Evolutionary conservation across 192 early-diverging fungal species (phyloP).

Genomic region (Coemansia asiatica): DNA sequence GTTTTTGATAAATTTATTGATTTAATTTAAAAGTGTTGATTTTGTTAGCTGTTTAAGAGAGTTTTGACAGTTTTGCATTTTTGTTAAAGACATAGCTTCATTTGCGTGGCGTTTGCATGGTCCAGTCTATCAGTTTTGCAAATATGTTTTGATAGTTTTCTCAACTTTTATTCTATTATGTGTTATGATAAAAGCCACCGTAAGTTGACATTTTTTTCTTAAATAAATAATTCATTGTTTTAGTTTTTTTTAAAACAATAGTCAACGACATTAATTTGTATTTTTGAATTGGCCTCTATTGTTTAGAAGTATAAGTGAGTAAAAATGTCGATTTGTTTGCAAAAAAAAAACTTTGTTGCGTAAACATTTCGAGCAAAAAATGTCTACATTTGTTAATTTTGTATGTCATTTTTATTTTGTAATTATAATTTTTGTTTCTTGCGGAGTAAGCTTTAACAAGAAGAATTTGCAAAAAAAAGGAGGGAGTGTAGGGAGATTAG

Average conservation of each 20-base stretch:
- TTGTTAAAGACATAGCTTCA: too few relatives aligned
- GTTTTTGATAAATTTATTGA: background rate
- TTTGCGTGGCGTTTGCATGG: too few relatives aligned
- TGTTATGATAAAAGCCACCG: conserved; percentile 1
- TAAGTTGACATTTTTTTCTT: background rate
- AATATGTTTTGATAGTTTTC: background rate
- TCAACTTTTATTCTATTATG: background rate
- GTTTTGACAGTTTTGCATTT: too few relatives aligned
- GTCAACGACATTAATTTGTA: background rate
- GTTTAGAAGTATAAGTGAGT: background rate
- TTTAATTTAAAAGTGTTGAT: too few relatives aligned
- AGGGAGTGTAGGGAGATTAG: background rate
- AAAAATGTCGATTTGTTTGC: background rate
- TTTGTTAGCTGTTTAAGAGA: too few relatives aligned
- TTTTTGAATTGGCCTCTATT: background rate
- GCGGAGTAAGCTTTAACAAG: too few relatives aligned
- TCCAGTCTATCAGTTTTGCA: background rate
- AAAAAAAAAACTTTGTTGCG: background rate
- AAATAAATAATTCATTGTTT: background rate
- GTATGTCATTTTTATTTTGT: background rate
- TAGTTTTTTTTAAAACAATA: background rate
- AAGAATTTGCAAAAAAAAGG: background rate
- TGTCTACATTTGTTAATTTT: background rate
- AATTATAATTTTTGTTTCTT: background rate
- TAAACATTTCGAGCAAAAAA: background rate